These are phyloP conservation scores for Suillus bovinus DNA, from an alignment of 768 basidiomycete species.

Conservation along the genomic window DNA sequence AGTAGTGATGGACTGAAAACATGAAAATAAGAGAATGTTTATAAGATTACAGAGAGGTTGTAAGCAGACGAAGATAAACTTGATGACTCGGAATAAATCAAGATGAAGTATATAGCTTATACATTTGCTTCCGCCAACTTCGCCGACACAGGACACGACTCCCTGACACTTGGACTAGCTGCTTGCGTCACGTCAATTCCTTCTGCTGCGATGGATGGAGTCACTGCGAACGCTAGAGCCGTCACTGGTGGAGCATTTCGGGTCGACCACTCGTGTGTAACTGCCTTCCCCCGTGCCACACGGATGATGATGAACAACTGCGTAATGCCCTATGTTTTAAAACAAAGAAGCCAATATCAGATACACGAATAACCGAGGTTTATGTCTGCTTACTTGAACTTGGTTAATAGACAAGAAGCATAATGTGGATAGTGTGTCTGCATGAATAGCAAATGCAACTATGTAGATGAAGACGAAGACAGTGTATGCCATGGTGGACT, in stretches of 20 bases:
- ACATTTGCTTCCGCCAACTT: neutral
- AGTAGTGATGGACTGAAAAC: too few relatives aligned
- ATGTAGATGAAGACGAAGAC: neutral
- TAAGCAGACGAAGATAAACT: too few relatives aligned
- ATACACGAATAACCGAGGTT: neutral
- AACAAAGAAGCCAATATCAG: neutral
- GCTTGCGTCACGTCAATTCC: neutral
- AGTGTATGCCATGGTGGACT: neutral
- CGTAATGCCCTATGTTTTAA: neutral
- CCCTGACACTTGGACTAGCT: neutral
- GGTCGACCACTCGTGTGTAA: neutral
- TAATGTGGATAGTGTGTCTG: neutral
- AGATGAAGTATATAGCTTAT: too few relatives aligned
- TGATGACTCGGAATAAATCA: too few relatives aligned
- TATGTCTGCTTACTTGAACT: neutral
- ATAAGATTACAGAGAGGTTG: too few relatives aligned
- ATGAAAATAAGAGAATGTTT: too few relatives aligned
- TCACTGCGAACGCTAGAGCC: neutral
- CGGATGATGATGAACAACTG: constrained; percentile 3
- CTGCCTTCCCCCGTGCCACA: neutral
- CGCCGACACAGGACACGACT: neutral
- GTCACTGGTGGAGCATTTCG: neutral
- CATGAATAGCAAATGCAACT: neutral
- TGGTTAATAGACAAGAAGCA: neutral
- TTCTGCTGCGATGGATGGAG: neutral